Evolutionary conservation across 2,329 filamentous ascomycete species (phyloP), one percentile per base, ranked within the genome.

Genomic region (Penicillium expansum): DNA sequence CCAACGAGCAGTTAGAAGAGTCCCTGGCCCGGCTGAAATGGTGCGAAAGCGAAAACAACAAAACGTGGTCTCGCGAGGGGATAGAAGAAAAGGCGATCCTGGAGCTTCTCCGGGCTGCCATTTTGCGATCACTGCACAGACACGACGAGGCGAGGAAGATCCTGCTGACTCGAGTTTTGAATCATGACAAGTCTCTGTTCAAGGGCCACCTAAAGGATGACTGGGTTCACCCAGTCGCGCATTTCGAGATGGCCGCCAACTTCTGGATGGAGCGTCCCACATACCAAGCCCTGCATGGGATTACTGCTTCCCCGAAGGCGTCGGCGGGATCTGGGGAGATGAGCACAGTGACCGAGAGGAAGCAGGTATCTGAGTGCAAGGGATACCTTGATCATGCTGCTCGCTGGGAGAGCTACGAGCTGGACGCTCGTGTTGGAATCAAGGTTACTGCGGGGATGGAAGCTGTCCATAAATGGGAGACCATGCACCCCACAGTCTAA

Each of bases 241-340:
- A 91, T 63, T 97, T 97, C 73, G 94, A 99, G 75, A 85, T 94
- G 78, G 92, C 86, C 0, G 91, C 89, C 8, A 85, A 90, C 53
- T 78, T 87, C 1, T 99, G 93, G 92, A 81, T 83, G 56, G 88
- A 93, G 67, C 65, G 79, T 9, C 71, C 71, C 58, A 74, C 60
- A 49, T 80, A 75, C 61, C 53, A 66, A 37, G 54, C 73, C 72
- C 30, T 76, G 32, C 66, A 74, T 53, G 62, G 67, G 14, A 57
- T 55, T 10, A n/a, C 41, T 32, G 22, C 45, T 22, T 43, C 52
- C 39, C 35, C 52, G 5, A 20, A 48, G 20, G 35, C 49, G 24
- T 37, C 54, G 1, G 11, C 47, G 8, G 37, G 32, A 16, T 39
- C 51, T 32, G 44, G 27, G 11, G 37, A 39, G 11, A n/a, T n/a